Evolutionary conservation across 2,329 filamentous ascomycete genomes (phyloP).

Genomic region (Lachnellula cervina): DNA sequence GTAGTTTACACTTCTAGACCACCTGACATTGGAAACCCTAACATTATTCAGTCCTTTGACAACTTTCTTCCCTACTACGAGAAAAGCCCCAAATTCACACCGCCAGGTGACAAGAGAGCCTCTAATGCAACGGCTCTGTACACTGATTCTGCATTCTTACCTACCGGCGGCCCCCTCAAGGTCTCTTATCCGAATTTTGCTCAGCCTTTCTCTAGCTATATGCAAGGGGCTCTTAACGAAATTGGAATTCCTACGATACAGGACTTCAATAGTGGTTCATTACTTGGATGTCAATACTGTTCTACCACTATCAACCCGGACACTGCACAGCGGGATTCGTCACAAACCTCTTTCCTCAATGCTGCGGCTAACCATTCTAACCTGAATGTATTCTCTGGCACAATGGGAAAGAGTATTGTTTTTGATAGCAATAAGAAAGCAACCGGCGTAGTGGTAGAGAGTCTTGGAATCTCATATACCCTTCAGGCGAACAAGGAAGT

Average conservation of each 20-base stretch:
- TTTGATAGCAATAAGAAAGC: slow-evolving; percentile 37
- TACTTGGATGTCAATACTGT: slow-evolving; percentile 36
- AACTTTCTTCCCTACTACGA: slow-evolving; percentile 42
- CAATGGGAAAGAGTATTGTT: slow-evolving; percentile 41
- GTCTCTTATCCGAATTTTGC: slow-evolving; percentile 6
- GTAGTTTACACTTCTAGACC: too few species aligned
- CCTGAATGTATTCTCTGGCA: slow-evolving; percentile 38
- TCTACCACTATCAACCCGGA: slow-evolving; percentile 25
- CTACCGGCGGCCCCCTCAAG: not conserved
- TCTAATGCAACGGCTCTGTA: slow-evolving; percentile 7
- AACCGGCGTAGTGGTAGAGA: slow-evolving; percentile 35
- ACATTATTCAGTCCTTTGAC: slow-evolving; percentile 33
- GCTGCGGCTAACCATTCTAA: slow-evolving; percentile 28
- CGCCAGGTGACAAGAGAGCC: slow-evolving; percentile 22
- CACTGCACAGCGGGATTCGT: slow-evolving; percentile 30
- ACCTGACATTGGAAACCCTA: too few species aligned
- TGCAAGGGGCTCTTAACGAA: slow-evolving; percentile 34
- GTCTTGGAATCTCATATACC: not conserved
- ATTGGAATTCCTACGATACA: slow-evolving; percentile 35
- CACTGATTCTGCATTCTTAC: not conserved
- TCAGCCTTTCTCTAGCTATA: slow-evolving; percentile 4
- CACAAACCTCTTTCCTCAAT: slow-evolving; percentile 34
- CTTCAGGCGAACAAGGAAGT: slow-evolving; percentile 35
- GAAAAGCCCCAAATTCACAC: slow-evolving; percentile 25
- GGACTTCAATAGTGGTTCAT: slow-evolving; percentile 38